A percentile compares a stretch with the other conserved stretches of the same genome.
Evolutionary conservation across 2,329 filamentous ascomycete species (phyloP).

Genomic region (Neofusicoccum sp.): DNA sequence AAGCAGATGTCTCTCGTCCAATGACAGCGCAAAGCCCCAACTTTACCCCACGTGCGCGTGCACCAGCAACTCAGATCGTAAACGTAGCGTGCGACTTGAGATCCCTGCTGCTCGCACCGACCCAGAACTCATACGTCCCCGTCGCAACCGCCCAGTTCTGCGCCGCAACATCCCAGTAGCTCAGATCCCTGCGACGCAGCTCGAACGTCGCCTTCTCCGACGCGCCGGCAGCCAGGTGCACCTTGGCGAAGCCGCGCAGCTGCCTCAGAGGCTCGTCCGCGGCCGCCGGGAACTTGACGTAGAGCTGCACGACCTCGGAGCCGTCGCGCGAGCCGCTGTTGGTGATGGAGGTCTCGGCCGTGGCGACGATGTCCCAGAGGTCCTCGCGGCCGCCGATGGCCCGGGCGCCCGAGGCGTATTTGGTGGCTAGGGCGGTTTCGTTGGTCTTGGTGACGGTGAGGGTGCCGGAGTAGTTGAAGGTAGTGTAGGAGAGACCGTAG

Average conservation of each 20-base stretch:
- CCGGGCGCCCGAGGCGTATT: conserved; percentile 22
- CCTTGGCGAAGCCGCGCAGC: conserved; percentile 23
- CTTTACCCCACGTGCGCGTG: neutral
- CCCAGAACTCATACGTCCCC: conserved; percentile 15
- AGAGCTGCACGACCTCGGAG: conserved; percentile 23
- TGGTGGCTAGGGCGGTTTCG: neutral
- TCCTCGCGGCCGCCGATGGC: conserved; percentile 16
- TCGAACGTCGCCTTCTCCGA: conserved; percentile 4
- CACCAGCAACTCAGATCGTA: neutral
- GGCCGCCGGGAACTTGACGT: conserved; percentile 19
- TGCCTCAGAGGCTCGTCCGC: conserved; percentile 18
- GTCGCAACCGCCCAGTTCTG: conserved; percentile 21
- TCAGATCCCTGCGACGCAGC: conserved; percentile 21
- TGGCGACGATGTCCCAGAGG: conserved; percentile 16
- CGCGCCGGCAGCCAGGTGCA: conserved; percentile 18
- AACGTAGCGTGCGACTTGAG: neutral
- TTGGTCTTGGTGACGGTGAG: conserved; percentile 29
- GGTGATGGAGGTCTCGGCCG: conserved; percentile 13
- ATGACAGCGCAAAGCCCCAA: too few species aligned
- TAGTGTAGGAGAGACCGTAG: conserved; percentile 18
- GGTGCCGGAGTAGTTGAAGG: conserved; percentile 12
- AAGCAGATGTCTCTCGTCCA: too few species aligned
- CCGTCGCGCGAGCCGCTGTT: conserved; percentile 21
- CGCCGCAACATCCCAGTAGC: conserved; percentile 20
- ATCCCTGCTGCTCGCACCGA: conserved; percentile 18